These are phyloP conservation scores for Microbotryomycetes sp. DNA, from an alignment of 1,284 basidiomycete genomes.

Conservation along the genomic window DNA sequence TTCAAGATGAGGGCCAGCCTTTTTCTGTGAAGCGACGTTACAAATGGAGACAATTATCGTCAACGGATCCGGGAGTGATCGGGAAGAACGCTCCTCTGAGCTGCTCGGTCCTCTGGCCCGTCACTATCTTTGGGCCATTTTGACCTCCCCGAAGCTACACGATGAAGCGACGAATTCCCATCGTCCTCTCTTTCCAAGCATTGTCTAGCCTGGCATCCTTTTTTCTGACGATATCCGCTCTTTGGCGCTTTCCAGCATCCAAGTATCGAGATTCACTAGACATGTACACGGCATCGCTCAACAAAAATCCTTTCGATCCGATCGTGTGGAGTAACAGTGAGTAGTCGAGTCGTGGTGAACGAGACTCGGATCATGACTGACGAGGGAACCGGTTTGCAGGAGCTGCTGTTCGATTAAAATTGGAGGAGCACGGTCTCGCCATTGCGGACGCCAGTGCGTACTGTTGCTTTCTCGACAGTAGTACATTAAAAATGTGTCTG, in stretches of 20 bases:
- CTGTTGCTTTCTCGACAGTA: conserved; percentile 43
- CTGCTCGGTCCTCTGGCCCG: neutral
- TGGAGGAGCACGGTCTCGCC: conserved; percentile 71
- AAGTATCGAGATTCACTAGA: conserved; percentile 37
- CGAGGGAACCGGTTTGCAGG: conserved; percentile 25
- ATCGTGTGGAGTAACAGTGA: conserved; percentile 39
- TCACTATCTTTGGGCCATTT: neutral
- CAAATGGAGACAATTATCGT: too few relatives aligned
- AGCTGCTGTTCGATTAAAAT: conserved; percentile 48
- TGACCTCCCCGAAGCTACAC: neutral
- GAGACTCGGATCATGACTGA: conserved; percentile 31
- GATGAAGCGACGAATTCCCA: neutral
- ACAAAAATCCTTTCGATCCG: conserved; percentile 40
- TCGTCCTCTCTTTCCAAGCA: too few relatives aligned
- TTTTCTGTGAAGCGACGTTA: too few relatives aligned
- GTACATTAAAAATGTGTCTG: too few relatives aligned
- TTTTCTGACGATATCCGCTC: too few relatives aligned
- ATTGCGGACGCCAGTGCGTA: conserved; percentile 66
- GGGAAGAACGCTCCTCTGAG: too few relatives aligned
- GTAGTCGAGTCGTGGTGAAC: neutral
- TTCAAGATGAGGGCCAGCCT: too few relatives aligned
- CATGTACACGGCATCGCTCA: conserved; percentile 39
- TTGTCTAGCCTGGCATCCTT: too few relatives aligned
- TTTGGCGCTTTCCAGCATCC: conserved; percentile 17
- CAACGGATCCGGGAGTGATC: neutral